Conservation (phyloP, 345 rosid genomes). For the Gossypium stocksii region DNA sequence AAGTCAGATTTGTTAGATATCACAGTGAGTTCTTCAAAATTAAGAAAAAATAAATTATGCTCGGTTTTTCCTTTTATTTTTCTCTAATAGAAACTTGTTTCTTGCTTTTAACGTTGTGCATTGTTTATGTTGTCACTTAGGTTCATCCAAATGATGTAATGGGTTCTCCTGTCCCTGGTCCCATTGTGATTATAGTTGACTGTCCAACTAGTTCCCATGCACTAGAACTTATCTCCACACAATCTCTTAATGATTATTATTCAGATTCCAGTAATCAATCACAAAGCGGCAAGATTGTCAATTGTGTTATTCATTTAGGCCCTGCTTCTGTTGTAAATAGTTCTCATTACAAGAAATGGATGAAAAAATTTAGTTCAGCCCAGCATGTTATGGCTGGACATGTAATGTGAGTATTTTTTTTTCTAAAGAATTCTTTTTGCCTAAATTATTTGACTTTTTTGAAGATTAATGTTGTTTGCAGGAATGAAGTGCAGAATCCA, state of each 20-base stretch:
- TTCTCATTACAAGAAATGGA: conserved; percentile 67
- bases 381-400: conserved; percentile 90
- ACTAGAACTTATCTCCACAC: conserved; percentile 40
- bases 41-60: neutral
- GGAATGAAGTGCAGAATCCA: conserved; percentile 64
- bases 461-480: conserved; percentile 21
- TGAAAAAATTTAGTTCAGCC: conserved; percentile 64
- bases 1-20: conserved; percentile 60
- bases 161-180: conserved; percentile 91
- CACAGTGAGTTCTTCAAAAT: conserved; percentile 43
- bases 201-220: conserved; percentile 80
- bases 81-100: neutral
- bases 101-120: neutral
- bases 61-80: neutral
- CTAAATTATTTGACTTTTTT: neutral
- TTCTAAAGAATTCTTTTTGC: conserved; percentile 1
- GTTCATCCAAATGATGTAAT: conserved; percentile 95
- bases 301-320: conserved; percentile 78
- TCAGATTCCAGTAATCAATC: conserved; percentile 26
- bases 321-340: conserved; percentile 59
- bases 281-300: conserved; percentile 44
- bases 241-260: conserved; percentile 48
- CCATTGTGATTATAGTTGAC: conserved; percentile 77
- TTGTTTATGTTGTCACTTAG: conserved; percentile 27
- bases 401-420: conserved; percentile 43